Conservation (phyloP, 2,329 filamentous ascomycete genomes). For the Diaporthe helianthi region DNA sequence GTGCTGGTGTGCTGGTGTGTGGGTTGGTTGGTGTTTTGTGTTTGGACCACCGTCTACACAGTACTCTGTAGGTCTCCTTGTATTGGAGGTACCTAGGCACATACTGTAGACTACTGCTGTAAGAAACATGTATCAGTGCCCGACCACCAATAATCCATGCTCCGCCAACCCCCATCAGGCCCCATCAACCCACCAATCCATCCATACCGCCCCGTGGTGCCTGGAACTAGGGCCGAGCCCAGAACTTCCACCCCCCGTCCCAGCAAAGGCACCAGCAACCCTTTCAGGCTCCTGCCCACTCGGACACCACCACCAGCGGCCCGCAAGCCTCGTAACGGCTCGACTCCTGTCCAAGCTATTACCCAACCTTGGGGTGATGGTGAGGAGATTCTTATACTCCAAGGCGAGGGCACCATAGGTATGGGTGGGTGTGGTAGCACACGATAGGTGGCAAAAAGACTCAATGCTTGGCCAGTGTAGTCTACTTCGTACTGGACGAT, state of each 20-base stretch:
- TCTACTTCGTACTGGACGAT: neutral
- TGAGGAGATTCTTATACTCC: conserved; percentile 18
- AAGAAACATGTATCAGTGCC: conserved; percentile 28
- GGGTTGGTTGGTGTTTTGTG: neutral
- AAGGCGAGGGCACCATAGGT: neutral
- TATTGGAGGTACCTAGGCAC: neutral
- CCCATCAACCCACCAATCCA: neutral
- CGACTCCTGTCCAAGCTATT: conserved; percentile 17
- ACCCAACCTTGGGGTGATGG: conserved; percentile 20
- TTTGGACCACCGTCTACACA: neutral
- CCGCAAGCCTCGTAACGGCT: conserved; percentile 30
- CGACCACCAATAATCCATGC: conserved; percentile 26
- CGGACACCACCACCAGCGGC: conserved; percentile 18
- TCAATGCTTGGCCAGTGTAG: conserved; percentile 12
- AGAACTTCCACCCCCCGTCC: conserved; percentile 9
- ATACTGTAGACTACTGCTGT: no score
- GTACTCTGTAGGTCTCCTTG: no score
- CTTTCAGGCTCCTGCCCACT: conserved; percentile 15
- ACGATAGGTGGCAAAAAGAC: conserved; percentile 31
- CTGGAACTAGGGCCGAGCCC: conserved; percentile 33
- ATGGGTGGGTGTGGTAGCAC: conserved; percentile 26
- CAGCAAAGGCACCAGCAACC: no score
- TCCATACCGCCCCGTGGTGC: conserved; percentile 24
- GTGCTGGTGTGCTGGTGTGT: neutral
- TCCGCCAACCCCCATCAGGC: no score